Evolutionary conservation across 2,329 filamentous ascomycete genomes (phyloP).

Genomic region (Xylariaceae sp.): DNA sequence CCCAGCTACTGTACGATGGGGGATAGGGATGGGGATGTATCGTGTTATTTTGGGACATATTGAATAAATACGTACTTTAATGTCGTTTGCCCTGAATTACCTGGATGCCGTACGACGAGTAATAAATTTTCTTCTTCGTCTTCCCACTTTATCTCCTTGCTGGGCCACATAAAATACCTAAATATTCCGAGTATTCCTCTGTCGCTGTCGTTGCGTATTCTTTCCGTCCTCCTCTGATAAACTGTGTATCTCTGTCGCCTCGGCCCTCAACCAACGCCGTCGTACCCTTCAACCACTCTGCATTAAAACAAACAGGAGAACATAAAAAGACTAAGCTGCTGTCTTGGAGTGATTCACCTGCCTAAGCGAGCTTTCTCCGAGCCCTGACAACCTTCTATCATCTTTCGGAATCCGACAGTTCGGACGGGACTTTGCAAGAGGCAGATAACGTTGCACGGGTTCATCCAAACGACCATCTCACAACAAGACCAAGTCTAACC

Average conservation of each 20-base stretch:
- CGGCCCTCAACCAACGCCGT: neutral
- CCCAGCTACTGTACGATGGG: neutral
- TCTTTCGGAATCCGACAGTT: constrained; percentile 37
- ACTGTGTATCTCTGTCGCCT: constrained; percentile 3
- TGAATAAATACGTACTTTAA: neutral
- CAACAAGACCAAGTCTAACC: constrained; percentile 25
- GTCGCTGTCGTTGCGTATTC: constrained; percentile 6
- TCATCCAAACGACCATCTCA: constrained; percentile 22
- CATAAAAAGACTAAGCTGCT: neutral
- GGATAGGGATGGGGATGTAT: neutral
- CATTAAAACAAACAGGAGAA: neutral
- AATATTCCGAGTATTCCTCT: constrained; percentile 26
- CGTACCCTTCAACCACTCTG: constrained; percentile 4
- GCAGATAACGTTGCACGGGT: constrained; percentile 18
- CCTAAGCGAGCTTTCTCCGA: constrained; percentile 32
- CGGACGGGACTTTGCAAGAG: constrained; percentile 27
- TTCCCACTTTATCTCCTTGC: neutral
- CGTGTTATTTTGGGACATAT: neutral
- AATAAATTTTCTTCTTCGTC: constrained; percentile 4
- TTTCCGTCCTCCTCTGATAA: constrained; percentile 2
- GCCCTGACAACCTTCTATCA: constrained; percentile 25
- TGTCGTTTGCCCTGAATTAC: constrained; percentile 6
- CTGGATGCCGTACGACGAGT: constrained; percentile 9
- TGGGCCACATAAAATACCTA: constrained; percentile 14
- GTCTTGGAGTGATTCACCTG: constrained; percentile 25